Percentiles rank a stretch among this genome's conserved stretches.
These are phyloP conservation scores for Delonix regia DNA, from an alignment of 306 rosid genomes.

Conservation along the genomic window DNA sequence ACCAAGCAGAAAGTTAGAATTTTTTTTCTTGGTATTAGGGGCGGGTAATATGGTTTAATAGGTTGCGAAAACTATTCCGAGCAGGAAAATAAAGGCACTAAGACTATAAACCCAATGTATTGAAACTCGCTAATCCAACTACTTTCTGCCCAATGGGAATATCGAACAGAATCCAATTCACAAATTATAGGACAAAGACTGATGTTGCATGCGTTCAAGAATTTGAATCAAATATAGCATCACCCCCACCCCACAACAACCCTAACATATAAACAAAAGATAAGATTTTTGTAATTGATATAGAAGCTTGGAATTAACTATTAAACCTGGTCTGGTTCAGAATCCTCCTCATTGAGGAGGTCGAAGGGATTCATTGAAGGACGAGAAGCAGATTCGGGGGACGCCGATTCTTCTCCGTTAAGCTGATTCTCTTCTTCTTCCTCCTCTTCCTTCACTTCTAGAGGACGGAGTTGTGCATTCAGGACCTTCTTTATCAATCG, in stretches of 20 bases:
- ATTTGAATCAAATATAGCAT: neutral
- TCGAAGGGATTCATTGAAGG: conserved; percentile 78
- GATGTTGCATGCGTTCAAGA: neutral
- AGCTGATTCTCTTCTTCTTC: conserved; percentile 42
- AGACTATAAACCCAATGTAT: neutral
- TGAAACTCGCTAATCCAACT: neutral
- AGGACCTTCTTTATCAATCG: conserved; percentile 74
- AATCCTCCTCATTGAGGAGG: conserved; percentile 64
- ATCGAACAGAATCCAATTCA: conserved; percentile 17
- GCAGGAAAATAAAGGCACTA: neutral
- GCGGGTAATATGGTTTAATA: neutral
- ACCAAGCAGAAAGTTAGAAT: conserved; percentile 21
- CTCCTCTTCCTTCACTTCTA: conserved; percentile 43
- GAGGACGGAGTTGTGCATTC: conserved; percentile 52
- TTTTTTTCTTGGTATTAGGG: neutral
- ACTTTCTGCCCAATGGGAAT: neutral
- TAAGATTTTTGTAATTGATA: neutral
- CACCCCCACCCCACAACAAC: neutral
- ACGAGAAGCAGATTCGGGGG: conserved; percentile 41
- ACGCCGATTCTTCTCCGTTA: conserved; percentile 37
- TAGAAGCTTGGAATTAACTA: neutral
- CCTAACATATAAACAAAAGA: neutral
- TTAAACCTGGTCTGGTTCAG: conserved; percentile 63
- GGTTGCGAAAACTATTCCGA: neutral
- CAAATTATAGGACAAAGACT: conserved; percentile 11